Percentiles rank a stretch among this genome's conserved stretches.
Evolutionary conservation across 176 grass and related monocot species (phyloP).

Genomic region (Aechmea fasciata): DNA sequence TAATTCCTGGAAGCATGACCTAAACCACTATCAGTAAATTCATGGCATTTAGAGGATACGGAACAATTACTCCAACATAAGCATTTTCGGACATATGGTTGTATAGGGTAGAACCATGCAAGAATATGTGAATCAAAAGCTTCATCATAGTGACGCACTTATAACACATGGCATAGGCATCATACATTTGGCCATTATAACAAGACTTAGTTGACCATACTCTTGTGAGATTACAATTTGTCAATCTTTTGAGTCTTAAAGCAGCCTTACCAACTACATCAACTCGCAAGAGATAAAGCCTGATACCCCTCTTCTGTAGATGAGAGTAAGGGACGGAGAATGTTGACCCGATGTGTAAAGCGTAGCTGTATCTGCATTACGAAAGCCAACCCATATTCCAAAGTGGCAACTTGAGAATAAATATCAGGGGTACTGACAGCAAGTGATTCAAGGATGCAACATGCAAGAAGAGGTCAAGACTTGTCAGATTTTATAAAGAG

Average conservation of each 20-base stretch:
- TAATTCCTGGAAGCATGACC: not conserved
- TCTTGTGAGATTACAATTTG: slow-evolving; percentile 26
- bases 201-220: slow-evolving; percentile 25
- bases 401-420: slow-evolving; percentile 25
- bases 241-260: slow-evolving; percentile 28
- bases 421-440: slow-evolving; percentile 12
- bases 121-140: not conserved
- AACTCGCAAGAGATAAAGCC: slow-evolving; percentile 39
- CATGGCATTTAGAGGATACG: not conserved
- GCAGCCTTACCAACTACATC: slow-evolving; percentile 75
- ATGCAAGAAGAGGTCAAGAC: slow-evolving; percentile 5
- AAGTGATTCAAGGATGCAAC: slow-evolving; percentile 12
- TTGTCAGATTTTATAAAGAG: not conserved
- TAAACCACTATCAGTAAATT: not conserved
- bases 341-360: slow-evolving; percentile 22
- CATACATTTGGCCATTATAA: not conserved
- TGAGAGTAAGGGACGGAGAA: slow-evolving; percentile 43
- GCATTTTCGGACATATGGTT: not conserved
- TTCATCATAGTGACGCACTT: slow-evolving; percentile 4
- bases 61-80: not conserved
- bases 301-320: slow-evolving; percentile 47
- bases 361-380: slow-evolving; percentile 27
- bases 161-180: slow-evolving; percentile 1
- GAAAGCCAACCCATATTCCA: slow-evolving; percentile 26
- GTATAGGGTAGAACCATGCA: not conserved